These are phyloP conservation scores for Ascochyta fabae DNA, from an alignment of 2,329 filamentous ascomycete species.

Conservation along the genomic window DNA sequence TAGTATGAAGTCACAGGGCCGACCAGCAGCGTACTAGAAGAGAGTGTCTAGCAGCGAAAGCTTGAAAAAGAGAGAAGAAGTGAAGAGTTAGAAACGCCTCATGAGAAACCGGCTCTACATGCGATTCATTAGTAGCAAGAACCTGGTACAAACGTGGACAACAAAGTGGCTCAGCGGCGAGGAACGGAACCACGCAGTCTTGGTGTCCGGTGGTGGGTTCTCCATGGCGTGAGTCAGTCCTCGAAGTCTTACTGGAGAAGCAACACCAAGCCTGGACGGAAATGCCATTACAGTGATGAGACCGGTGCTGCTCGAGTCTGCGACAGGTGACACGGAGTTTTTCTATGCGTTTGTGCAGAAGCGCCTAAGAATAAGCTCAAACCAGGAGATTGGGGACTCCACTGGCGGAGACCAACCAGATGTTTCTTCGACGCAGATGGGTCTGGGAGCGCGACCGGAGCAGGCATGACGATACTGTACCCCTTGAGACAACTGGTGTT, in stretches of 20 bases:
- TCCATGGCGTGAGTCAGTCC: constrained; percentile 41
- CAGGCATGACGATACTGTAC: constrained; percentile 36
- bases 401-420: constrained; percentile 33
- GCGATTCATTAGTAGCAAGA: constrained; percentile 36
- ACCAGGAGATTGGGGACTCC: constrained; percentile 24
- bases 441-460: constrained; percentile 18
- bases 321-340: constrained; percentile 35
- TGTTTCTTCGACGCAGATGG: constrained; percentile 23
- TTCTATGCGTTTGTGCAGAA: constrained; percentile 37
- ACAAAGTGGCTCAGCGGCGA: constrained; percentile 29
- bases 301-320: constrained; percentile 42
- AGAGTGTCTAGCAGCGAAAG: constrained; percentile 37
- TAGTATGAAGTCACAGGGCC: constrained; percentile 36
- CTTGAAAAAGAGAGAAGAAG: constrained; percentile 34
- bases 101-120: constrained; percentile 40
- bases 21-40: constrained; percentile 46
- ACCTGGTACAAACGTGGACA: constrained; percentile 29
- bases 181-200: constrained; percentile 27
- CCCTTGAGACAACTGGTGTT: constrained; percentile 51
- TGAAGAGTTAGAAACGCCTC: constrained; percentile 32
- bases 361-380: constrained; percentile 30
- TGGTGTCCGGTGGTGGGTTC: constrained; percentile 24
- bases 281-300: constrained; percentile 41
- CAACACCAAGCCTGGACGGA: constrained; percentile 37
- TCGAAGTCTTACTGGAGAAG: constrained; percentile 34